Base-by-base conservation (phyloP, 352 stramenopile genomes). In the Pythium aquatile region DNA sequence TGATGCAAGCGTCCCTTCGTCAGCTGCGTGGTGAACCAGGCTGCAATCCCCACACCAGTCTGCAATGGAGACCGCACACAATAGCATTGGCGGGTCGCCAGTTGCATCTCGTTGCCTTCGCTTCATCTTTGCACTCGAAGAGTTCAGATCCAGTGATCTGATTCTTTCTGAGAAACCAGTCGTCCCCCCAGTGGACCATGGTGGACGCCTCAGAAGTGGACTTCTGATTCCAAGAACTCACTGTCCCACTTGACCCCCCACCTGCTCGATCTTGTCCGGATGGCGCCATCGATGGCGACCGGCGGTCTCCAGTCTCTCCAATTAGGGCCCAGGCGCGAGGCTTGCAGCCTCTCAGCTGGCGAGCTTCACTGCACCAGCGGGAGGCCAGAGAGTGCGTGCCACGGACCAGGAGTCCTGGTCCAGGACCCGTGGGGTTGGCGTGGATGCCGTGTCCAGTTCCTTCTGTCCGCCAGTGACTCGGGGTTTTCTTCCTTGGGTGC, bases 181-280 rank as follows among this genome's bases (percentile, higher is more conserved):
- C 39, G 28, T 55, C 60, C 40, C 28, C 60, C 51, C 30, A 40
- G 60, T 66, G 48, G 48, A 66, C 60, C 32, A 14, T 61, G 60
- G 60, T 26, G 35, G 42, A 46, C 20, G 26, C 5, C 17, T 56
- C 51, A 66, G 51, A 47, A 32, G n/a, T 20, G 8, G 28, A 33
- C 26, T 52, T 61, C 60, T 66, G 52, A 66, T 51, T 20, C 32
- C 51, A 29, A 24, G 20, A 16, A 16, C 35, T 13, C 14, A 1
- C 2, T 29, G 54, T n/a, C 33, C 35, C 42, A 40, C 39, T 62
- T 37, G n/a, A n/a, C 33, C 55, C 30, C 55, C 30, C 55, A 51
- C 44, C 44, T 51, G 44, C 44, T 51, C 44, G 44, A 28, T 20
- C 35, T 42, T 42, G 35, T 42, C 35, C 20, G 39, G 39, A 47